These are phyloP conservation scores for Diaporthe longicolla DNA, from an alignment of 2,329 filamentous ascomycete species.

Conservation along the genomic window DNA sequence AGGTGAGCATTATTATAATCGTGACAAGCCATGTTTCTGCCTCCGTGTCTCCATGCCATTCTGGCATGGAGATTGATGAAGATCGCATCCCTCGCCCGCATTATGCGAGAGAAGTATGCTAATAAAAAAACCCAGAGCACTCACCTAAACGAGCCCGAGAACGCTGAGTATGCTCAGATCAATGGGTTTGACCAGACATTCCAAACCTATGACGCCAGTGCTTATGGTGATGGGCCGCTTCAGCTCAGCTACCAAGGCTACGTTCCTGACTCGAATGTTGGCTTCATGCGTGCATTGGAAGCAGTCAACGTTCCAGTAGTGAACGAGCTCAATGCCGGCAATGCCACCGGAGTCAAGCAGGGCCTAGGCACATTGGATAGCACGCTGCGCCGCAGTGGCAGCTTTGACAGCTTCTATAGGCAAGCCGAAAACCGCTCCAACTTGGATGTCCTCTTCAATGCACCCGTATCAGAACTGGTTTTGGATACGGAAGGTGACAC, in stretches of 20 bases:
- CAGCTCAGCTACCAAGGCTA: conserved; percentile 47
- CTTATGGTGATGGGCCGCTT: conserved; percentile 47
- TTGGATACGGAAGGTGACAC: conserved; percentile 42
- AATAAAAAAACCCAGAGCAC: conserved; percentile 28
- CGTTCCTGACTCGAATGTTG: conserved; percentile 35
- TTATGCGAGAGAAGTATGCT: background rate
- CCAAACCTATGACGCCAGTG: conserved; percentile 48
- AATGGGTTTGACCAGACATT: conserved; percentile 47
- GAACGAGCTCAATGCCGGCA: conserved; percentile 48
- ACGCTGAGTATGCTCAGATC: conserved; percentile 26
- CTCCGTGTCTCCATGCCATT: background rate
- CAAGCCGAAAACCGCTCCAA: conserved; percentile 43
- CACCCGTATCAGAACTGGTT: conserved; percentile 45
- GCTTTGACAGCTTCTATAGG: conserved; percentile 47
- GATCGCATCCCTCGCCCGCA: background rate
- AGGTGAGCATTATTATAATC: conserved; percentile 35
- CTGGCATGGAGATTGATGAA: background rate
- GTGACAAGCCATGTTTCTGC: no score
- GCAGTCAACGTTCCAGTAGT: conserved; percentile 41
- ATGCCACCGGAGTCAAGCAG: conserved; percentile 49
- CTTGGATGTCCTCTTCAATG: conserved; percentile 48
- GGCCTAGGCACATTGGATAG: conserved; percentile 47
- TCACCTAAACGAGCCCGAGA: conserved; percentile 46
- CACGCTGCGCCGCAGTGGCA: conserved; percentile 47
- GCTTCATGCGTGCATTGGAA: conserved; percentile 46